Evolutionary conservation across 2,329 filamentous ascomycete species (phyloP).

Genomic region (Lecanicillium sp.): DNA sequence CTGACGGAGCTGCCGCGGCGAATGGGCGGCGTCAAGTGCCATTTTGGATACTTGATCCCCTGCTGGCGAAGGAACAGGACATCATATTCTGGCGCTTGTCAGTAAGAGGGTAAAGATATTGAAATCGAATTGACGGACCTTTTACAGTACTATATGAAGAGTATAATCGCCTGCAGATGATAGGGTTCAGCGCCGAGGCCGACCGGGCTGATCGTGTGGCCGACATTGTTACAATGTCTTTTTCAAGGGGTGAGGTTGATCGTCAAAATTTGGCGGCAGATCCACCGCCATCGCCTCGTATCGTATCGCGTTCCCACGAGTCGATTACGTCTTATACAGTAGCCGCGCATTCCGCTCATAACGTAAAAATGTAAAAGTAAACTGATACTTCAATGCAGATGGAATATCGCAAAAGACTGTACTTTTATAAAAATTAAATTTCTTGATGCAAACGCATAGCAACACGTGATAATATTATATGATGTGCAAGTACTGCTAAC

Average conservation of each 20-base stretch:
- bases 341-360: no score
- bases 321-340: no score
- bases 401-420: no score
- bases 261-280: background rate
- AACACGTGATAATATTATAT: background rate
- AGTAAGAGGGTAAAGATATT: background rate
- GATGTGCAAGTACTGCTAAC: background rate
- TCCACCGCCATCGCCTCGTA: background rate
- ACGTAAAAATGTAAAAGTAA: no score
- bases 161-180: background rate
- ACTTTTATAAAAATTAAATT: no score
- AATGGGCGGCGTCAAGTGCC: conserved; percentile 33
- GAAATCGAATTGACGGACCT: conserved; percentile 19
- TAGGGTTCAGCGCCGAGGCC: background rate
- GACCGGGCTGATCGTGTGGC: background rate
- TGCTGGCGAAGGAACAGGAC: conserved; percentile 35
- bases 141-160: conserved; percentile 12
- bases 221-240: background rate
- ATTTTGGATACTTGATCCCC: conserved; percentile 29
- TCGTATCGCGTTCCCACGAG: no score
- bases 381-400: no score
- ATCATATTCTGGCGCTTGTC: conserved; percentile 30
- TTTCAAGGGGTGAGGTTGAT: background rate
- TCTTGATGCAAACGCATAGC: no score
- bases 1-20: conserved; percentile 26